Evolutionary conservation across 192 early-diverging fungal genomes (phyloP).

Genomic region (Coemansia sp.): DNA sequence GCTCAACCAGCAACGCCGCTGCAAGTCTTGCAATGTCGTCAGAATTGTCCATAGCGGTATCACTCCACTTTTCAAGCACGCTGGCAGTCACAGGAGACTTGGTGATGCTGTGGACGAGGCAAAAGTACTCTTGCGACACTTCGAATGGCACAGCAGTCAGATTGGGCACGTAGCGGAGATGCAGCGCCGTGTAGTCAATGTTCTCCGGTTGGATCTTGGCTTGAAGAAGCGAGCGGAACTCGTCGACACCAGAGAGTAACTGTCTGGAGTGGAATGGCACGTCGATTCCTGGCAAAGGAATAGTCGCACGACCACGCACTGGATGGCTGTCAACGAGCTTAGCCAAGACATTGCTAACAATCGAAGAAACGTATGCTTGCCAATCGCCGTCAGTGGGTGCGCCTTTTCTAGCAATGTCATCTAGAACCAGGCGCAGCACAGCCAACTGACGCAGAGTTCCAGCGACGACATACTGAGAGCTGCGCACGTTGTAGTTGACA

Average conservation of each 20-base stretch:
- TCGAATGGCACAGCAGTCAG: slow-evolving; percentile 90
- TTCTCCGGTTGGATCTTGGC: slow-evolving; percentile 73
- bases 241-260: slow-evolving; percentile 78
- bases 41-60: slow-evolving; percentile 35
- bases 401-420: slow-evolving; percentile 75
- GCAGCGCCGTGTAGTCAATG: slow-evolving; percentile 67
- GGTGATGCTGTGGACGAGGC: slow-evolving; percentile 69
- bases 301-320: slow-evolving; percentile 85
- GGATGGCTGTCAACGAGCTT: slow-evolving; percentile 64
- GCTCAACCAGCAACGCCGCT: slow-evolving; percentile 79
- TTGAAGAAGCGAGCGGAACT: slow-evolving; percentile 82
- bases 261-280: slow-evolving; percentile 90
- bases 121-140: slow-evolving; percentile 75
- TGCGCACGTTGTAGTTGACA: slow-evolving; percentile 95
- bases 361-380: slow-evolving; percentile 72
- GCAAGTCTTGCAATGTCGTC: slow-evolving; percentile 73
- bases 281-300: slow-evolving; percentile 87
- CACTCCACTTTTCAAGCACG: slow-evolving; percentile 71
- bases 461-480: slow-evolving; percentile 91
- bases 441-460: slow-evolving; percentile 79
- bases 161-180: slow-evolving; percentile 91
- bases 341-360: slow-evolving; percentile 66
- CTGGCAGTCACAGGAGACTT: slow-evolving; percentile 67
- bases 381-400: slow-evolving; percentile 75
- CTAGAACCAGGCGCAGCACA: slow-evolving; percentile 75